phyloP scores from a whole-genome alignment of 1,284 basidiomycete species.

The Coniferiporia weirii region DNA sequence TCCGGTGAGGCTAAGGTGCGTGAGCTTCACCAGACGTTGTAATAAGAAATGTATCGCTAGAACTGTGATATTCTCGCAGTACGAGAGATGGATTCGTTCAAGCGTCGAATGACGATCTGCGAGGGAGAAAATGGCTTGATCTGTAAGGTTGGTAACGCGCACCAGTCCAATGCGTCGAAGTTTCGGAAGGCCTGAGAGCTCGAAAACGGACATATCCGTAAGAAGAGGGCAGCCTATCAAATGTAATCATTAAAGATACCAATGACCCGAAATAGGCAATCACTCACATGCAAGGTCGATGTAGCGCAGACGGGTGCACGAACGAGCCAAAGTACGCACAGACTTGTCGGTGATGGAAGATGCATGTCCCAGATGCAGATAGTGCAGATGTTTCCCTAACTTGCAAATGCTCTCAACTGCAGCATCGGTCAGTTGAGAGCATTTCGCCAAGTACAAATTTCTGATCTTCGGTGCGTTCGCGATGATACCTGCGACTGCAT shows the following conservation, averaged over 20 bases:
- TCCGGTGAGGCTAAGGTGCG: conserved; percentile 95
- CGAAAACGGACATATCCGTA: conserved; percentile 92
- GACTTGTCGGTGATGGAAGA: conserved; percentile 86
- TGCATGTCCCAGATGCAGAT: conserved; percentile 93
- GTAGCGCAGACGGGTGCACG: conserved; percentile 92
- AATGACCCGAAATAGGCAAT: conserved; percentile 10
- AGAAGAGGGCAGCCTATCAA: conserved; percentile 74
- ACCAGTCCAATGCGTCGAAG: conserved; percentile 94
- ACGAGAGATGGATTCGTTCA: conserved; percentile 95
- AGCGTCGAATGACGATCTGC: conserved; percentile 78
- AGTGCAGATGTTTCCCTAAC: conserved; percentile 90
- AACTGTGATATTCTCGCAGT: conserved; percentile 94
- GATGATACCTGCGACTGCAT: conserved; percentile 87
- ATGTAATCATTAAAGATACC: conserved; percentile 9
- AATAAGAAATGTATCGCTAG: conserved; percentile 89
- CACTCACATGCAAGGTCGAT: conserved; percentile 92
- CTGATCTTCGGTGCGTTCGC: conserved; percentile 86
- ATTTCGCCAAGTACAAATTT: conserved; percentile 92
- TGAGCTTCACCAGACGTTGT: conserved; percentile 82
- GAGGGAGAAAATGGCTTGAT: conserved; percentile 86
- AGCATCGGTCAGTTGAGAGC: conserved; percentile 79
- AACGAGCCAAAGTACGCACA: conserved; percentile 77
- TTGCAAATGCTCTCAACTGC: conserved; percentile 82
- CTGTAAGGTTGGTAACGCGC: conserved; percentile 88
- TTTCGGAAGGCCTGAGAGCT: conserved; percentile 85